Percentiles rank a stretch among this genome's conserved stretches.
These are phyloP conservation scores for Ganoderma resinaceum DNA, from an alignment of 1,284 basidiomycete species.

Conservation along the genomic window DNA sequence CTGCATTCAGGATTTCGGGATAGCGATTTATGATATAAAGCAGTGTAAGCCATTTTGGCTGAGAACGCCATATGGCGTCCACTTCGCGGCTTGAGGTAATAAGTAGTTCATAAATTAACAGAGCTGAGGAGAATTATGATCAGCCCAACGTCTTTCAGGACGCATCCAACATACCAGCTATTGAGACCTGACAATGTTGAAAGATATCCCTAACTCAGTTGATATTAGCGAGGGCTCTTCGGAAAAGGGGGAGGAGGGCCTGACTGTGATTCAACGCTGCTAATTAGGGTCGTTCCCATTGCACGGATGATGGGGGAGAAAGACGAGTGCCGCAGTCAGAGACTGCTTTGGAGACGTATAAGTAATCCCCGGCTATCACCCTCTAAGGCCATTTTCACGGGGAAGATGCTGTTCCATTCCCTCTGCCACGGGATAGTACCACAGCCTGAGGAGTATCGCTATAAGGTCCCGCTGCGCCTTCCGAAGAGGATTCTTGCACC, in stretches of 20 bases:
- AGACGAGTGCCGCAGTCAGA: neutral
- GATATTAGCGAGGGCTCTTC: neutral
- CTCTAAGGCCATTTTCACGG: neutral
- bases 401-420: neutral
- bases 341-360: neutral
- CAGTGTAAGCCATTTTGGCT: neutral
- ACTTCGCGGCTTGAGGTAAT: neutral
- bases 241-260: neutral
- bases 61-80: neutral
- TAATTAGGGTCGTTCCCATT: neutral
- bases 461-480: neutral
- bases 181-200: neutral
- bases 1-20: neutral
- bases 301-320: neutral
- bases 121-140: neutral
- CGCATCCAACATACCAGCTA: neutral
- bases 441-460: neutral
- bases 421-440: neutral
- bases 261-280: neutral
- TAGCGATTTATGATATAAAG: slow-evolving; percentile 2
- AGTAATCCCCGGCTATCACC: neutral
- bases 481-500: neutral
- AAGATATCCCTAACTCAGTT: neutral
- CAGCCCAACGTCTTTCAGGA: neutral
- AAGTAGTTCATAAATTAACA: neutral